Evolutionary conservation across 2,329 filamentous ascomycete species (phyloP), one percentile per base, ranked within the genome.

Genomic region (Colletotrichum aenigma): DNA sequence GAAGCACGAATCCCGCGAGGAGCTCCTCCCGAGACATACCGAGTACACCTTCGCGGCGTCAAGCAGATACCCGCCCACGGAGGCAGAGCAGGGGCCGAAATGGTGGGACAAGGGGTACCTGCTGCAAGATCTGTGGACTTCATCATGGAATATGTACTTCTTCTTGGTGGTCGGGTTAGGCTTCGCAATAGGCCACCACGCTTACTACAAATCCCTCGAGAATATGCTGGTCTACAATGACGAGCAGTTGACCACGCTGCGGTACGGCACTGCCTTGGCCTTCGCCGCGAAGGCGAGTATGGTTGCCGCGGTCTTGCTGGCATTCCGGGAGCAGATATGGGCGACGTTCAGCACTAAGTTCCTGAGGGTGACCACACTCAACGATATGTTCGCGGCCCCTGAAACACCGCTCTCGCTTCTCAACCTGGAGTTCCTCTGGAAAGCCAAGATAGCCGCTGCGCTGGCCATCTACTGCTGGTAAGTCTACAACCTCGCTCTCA

Each of bases 261-360:
- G 84, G 9, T 82, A 83, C 68, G 84, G 84, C 1, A 81, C 83
- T 1, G 79, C 82, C 1, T 75, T 85, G 36, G 81, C 84, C 4
- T 85, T 84, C 52, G 81, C 81, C 8, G 78, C 81, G 6, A 85
- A 85, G 77, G 82, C 84, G 7, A 80, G 80, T 3, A 78, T 85
- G n/a, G 81, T 81, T 55, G 79, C 83, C 8, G 80, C 82, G 7
- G 80, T 83, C 4, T 76, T 84, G 8, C 18, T 66, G 21, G 81
- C 76, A 6, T 77, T 76, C 21, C 66, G 73, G 4, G 70, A 77
- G 48, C 76, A 74, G 30, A 48, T 76, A 10, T 77, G 73, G 76
- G 36, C 67, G 30, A 72, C 74, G 1, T 74, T 74, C 9, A 64
- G 73, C 16, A 78, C 10, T 80, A 83, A 56, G 26, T 61, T 69